Evolutionary conservation across 2,329 filamentous ascomycete species (phyloP).

Genomic region (Tolypocladium album): DNA sequence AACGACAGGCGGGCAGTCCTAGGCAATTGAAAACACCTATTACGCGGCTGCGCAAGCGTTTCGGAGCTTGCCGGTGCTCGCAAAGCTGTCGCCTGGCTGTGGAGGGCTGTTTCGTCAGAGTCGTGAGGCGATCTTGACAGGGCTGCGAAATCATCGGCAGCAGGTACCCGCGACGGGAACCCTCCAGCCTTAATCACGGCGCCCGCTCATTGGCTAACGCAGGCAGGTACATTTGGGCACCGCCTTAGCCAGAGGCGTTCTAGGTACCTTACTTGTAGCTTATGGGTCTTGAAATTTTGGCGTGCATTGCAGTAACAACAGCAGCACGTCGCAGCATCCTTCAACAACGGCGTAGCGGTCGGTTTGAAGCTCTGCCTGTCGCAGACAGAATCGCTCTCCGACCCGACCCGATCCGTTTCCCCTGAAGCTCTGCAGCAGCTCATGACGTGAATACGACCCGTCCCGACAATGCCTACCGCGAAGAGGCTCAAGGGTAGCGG

Average conservation of each 20-base stretch:
- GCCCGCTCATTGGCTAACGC: not conserved
- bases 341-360: not conserved
- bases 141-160: not conserved
- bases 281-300: constrained; percentile 12
- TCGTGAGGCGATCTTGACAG: not conserved
- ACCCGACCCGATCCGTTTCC: not conserved
- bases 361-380: not conserved
- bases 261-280: too few species aligned
- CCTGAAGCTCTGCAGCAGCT: not conserved
- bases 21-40: not conserved
- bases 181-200: too few species aligned
- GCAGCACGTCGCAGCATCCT: not conserved
- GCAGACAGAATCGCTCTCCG: not conserved
- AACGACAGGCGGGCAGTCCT: not conserved
- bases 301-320: not conserved
- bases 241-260: not conserved
- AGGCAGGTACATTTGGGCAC: not conserved
- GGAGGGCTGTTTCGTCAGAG: not conserved
- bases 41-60: not conserved
- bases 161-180: not conserved
- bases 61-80: not conserved
- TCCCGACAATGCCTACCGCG: constrained; percentile 41
- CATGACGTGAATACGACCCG: constrained; percentile 3
- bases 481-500: constrained; percentile 47
- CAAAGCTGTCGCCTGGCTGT: not conserved